Base-by-base conservation (phyloP, 2,329 filamentous ascomycete genomes). In the Coniochaeta sp. region DNA sequence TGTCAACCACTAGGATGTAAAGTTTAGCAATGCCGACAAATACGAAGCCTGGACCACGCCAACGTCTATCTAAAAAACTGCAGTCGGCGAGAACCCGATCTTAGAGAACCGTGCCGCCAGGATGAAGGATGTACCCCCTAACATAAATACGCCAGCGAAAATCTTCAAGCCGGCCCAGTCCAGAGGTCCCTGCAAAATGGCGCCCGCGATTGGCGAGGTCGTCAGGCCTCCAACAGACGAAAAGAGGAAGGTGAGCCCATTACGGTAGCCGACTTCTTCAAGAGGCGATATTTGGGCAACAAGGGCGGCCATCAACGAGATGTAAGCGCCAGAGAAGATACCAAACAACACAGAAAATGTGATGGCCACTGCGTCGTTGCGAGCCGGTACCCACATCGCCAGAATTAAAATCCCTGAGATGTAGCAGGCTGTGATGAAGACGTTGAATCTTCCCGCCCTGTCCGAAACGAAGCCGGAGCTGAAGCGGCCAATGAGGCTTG, bases 151-250 rank as follows among this genome's bases (percentile, higher is more conserved):
- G 3, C 62, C 61, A 16, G 58, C 58, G 38, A 61, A 64, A 9
- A 61, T 44, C 59, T 61, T 64, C 42, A 64, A 24, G 14, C 52
- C 60, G 16, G 26, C n/a, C 61, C 61, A 64, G 17, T 61, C 57
- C 14, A 52, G 58, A 4, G 58, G 3, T 3, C 34, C 28, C 24
- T 36, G 38, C 16, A 64, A 3, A 30, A 64, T 62, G 5, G 77
- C 77, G 0, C 84, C 83, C 0, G 75, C 81, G 63, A 87, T 84
- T 0, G 85, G 84, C 59, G 76, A 81, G 0, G 83, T 80, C 2
- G 81, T 79, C 17, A 89, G 71, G 2, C 82, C 83, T 0, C 80
- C 80, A 36, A 89, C 71, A 1, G 81, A 78, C 16, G 81, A 74
- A n/a, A 83, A 69, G 3, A 80, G 78, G 66, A 86, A 87, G 4